Conservation (phyloP, 345 rosid genomes). For the Cardamine resedifolia region DNA sequence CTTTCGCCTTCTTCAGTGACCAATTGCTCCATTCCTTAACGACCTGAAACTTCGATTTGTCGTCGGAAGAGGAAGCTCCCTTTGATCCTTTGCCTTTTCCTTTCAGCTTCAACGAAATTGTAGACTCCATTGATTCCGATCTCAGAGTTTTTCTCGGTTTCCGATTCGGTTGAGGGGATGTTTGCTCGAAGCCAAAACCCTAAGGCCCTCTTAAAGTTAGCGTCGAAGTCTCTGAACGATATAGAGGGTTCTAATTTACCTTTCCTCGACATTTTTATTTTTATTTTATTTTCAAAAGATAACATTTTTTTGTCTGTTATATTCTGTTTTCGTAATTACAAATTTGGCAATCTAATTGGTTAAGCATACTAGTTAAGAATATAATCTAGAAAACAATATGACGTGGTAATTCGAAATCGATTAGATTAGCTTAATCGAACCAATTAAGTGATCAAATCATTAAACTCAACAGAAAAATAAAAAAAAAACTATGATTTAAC, state of each 20-base stretch:
- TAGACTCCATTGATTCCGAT: conserved; percentile 50
- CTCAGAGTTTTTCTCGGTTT: conserved; percentile 9
- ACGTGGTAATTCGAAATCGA: background rate
- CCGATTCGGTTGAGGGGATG: background rate
- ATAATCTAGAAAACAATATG: too few species aligned
- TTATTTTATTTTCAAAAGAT: background rate
- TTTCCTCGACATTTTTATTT: background rate
- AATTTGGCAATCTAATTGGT: background rate
- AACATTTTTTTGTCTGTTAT: background rate
- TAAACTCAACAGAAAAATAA: background rate
- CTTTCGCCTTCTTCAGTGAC: conserved; percentile 86
- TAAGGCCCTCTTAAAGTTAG: background rate
- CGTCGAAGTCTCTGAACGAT: background rate
- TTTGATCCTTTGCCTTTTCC: conserved; percentile 58
- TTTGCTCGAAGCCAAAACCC: conserved; percentile 14
- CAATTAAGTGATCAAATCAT: too few species aligned
- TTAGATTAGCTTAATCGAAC: background rate
- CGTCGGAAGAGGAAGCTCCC: conserved; percentile 43
- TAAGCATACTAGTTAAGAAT: too few species aligned
- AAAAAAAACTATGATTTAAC: too few species aligned
- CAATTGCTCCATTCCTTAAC: conserved; percentile 94
- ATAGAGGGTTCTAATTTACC: background rate
- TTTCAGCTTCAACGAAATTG: conserved; percentile 49
- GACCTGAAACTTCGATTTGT: conserved; percentile 43
- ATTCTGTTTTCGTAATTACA: background rate